Percentiles rank a stretch among this genome's conserved stretches.
phyloP scores from a whole-genome alignment of 169 alveolate species.

The Plasmodium coatneyi region DNA sequence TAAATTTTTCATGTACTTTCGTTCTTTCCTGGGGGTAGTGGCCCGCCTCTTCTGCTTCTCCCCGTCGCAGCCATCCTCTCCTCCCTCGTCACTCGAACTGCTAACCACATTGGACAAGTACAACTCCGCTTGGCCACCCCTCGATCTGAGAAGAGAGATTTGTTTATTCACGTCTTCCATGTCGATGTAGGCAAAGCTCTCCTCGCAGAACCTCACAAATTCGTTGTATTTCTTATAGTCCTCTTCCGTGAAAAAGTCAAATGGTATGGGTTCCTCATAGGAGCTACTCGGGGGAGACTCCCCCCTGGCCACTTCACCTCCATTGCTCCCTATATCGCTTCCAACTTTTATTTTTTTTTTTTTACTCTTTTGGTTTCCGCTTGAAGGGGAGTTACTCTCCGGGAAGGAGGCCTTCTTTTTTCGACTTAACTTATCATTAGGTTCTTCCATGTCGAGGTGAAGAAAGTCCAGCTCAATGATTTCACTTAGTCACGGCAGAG shows the following conservation, averaged over 20 bases:
- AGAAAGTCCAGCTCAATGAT: background rate
- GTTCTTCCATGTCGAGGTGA: background rate
- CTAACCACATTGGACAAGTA: slow-evolving; percentile 25
- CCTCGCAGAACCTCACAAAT: slow-evolving; percentile 31
- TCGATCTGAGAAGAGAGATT: background rate
- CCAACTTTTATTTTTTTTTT: slow-evolving; percentile 7
- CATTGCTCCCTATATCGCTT: background rate
- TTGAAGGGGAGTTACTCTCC: background rate
- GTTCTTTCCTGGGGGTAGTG: background rate
- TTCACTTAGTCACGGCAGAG: background rate
- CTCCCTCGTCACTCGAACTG: slow-evolving; percentile 35
- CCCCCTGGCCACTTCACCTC: background rate
- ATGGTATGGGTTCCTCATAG: slow-evolving; percentile 31
- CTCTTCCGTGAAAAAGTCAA: slow-evolving; percentile 10
- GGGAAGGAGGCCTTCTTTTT: background rate
- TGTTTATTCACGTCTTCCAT: slow-evolving; percentile 20
- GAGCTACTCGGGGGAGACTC: background rate
- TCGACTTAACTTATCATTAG: background rate
- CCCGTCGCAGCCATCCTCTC: background rate
- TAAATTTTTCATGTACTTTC: slow-evolving; percentile 53
- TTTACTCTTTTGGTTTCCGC: background rate
- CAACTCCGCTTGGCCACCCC: background rate
- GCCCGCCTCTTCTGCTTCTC: background rate
- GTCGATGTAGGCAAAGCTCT: slow-evolving; percentile 20
- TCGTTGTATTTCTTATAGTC: slow-evolving; percentile 4